Conservation (phyloP, 225 moss, liverwort and hornwort species). For the Asterella californica region DNA sequence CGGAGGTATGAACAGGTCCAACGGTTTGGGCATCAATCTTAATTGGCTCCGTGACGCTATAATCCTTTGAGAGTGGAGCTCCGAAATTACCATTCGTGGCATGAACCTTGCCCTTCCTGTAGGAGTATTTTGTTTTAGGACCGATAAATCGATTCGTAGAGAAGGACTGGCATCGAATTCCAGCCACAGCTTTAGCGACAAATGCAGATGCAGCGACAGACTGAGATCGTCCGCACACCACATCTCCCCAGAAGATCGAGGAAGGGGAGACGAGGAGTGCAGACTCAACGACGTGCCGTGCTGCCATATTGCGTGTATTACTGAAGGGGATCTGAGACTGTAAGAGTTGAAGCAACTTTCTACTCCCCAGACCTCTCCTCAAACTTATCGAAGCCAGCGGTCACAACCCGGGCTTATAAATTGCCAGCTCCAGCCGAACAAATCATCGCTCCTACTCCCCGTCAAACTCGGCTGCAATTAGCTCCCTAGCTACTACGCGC, state of each 20-base stretch:
- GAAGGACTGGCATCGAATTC: constrained; percentile 19
- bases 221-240: not conserved
- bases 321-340: not conserved
- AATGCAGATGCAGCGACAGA: not conserved
- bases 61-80: constrained; percentile 13
- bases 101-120: not conserved
- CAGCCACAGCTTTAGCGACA: not conserved
- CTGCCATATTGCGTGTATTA: not conserved
- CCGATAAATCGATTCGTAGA: constrained; percentile 8
- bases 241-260: constrained; percentile 13
- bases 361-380: not conserved
- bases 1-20: constrained; percentile 10
- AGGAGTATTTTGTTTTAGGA: not conserved
- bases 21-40: constrained; percentile 13
- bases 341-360: not conserved
- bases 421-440: not conserved
- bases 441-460: not conserved
- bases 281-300: not conserved
- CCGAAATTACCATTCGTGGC: constrained; percentile 21
- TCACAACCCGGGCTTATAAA: not conserved
- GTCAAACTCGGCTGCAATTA: not conserved
- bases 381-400: not conserved
- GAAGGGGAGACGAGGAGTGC: constrained; percentile 16
- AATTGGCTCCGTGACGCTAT: constrained; percentile 35
- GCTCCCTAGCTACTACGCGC: not conserved